A percentile compares a stretch with the other conserved stretches of the same genome.
phyloP scores from a whole-genome alignment of 2,329 filamentous ascomycete species.

The Trichophyton mentagrophytes region DNA sequence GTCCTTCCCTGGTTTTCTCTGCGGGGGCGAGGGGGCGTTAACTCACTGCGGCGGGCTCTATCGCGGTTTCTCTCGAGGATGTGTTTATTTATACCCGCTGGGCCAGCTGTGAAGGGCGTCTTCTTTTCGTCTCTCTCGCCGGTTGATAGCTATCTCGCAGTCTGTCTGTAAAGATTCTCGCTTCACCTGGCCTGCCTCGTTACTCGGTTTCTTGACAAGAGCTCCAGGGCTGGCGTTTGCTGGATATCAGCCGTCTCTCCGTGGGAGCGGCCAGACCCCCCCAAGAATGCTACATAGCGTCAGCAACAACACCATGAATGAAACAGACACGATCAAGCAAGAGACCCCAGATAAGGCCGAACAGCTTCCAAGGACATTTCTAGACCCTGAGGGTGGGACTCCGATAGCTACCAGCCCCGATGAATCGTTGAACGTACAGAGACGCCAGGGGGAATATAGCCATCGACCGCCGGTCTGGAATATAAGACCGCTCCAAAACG shows the following conservation, averaged over 20 bases:
- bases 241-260: neutral
- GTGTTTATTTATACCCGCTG: neutral
- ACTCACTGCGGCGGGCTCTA: neutral
- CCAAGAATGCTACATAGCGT: neutral
- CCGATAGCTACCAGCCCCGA: slow-evolving; percentile 12
- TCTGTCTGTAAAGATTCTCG: no score
- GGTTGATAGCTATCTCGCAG: no score
- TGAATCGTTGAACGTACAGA: slow-evolving; percentile 17
- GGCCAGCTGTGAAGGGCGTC: neutral
- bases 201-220: neutral
- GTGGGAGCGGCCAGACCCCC: neutral
- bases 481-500: slow-evolving; percentile 10
- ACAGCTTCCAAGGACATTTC: slow-evolving; percentile 4
- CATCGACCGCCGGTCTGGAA: slow-evolving; percentile 22
- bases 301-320: neutral
- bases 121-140: neutral
- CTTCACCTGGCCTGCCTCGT: neutral
- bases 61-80: neutral
- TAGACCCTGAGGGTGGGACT: slow-evolving; percentile 10
- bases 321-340: neutral
- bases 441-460: slow-evolving; percentile 23
- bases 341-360: neutral
- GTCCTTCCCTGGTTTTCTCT: neutral
- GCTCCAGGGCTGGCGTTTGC: neutral
- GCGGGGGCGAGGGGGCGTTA: no score